These are phyloP conservation scores for Sporothrix euskadiensis DNA, from an alignment of 2,329 filamentous ascomycete species.

Conservation along the genomic window DNA sequence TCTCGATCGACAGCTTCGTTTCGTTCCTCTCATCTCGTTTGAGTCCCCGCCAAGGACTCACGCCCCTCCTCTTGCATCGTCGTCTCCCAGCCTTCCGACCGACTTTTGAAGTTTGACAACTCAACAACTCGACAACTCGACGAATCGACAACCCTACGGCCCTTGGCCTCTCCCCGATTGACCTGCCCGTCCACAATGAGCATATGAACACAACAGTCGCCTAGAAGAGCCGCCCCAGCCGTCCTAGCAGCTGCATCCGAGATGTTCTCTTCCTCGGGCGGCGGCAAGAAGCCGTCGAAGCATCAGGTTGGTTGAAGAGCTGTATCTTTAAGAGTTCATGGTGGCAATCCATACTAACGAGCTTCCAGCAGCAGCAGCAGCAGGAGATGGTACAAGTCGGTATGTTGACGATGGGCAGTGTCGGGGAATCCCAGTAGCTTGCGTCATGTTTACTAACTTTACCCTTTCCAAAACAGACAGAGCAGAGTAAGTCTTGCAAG, in stretches of 20 bases:
- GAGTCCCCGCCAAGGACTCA: conserved; percentile 5
- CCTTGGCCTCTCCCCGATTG: background rate
- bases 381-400: conserved; percentile 99
- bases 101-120: background rate
- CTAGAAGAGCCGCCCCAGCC: conserved; percentile 5
- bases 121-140: background rate
- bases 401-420: conserved; percentile 51
- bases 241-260: conserved; percentile 14
- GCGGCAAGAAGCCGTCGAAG: conserved; percentile 68
- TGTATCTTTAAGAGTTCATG: background rate
- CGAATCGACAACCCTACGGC: background rate
- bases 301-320: conserved; percentile 62
- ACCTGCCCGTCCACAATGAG: background rate
- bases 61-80: background rate
- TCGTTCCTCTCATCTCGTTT: background rate
- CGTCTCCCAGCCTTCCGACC: background rate
- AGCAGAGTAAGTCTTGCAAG: conserved; percentile 56
- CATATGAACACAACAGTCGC: conserved; percentile 19
- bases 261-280: conserved; percentile 67
- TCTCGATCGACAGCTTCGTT: background rate
- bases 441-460: conserved; percentile 22
- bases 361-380: conserved; percentile 35
- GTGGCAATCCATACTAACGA: conserved; percentile 36
- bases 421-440: background rate
- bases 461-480: conserved; percentile 50